These are phyloP conservation scores for Elsinoe fawcettii DNA, from an alignment of 2,329 filamentous ascomycete species.

Conservation along the genomic window DNA sequence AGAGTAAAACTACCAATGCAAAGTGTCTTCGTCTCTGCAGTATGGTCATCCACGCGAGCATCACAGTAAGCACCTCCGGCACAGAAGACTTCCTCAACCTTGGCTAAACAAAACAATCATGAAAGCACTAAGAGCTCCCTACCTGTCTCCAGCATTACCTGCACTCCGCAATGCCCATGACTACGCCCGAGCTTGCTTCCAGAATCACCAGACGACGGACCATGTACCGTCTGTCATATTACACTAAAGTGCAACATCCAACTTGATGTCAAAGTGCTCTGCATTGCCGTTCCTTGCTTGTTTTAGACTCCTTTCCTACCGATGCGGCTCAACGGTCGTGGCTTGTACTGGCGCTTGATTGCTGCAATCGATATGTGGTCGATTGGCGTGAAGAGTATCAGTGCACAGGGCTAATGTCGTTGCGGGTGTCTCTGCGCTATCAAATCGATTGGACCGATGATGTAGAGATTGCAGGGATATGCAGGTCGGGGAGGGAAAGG, in stretches of 20 bases:
- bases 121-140: not conserved
- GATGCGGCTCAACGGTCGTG: conserved; percentile 9
- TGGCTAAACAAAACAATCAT: not conserved
- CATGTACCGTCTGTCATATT: not conserved
- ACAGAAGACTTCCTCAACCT: no score
- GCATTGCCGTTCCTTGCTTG: not conserved
- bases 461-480: conserved; percentile 7
- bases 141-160: not conserved
- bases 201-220: not conserved
- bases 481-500: not conserved
- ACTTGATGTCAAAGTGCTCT: not conserved
- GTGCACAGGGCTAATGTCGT: not conserved
- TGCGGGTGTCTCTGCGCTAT: not conserved
- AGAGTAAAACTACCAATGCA: no score
- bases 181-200: conserved; percentile 7
- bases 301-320: conserved; percentile 6
- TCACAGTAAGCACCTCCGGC: no score
- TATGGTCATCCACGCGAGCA: no score
- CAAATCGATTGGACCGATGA: conserved; percentile 9
- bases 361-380: not conserved
- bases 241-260: not conserved
- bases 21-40: not conserved
- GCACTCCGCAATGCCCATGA: not conserved
- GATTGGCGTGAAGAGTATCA: not conserved
- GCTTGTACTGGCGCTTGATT: not conserved